These are phyloP conservation scores for Silene coronaria DNA, from an alignment of 179 eudicot genomes.

Conservation along the genomic window DNA sequence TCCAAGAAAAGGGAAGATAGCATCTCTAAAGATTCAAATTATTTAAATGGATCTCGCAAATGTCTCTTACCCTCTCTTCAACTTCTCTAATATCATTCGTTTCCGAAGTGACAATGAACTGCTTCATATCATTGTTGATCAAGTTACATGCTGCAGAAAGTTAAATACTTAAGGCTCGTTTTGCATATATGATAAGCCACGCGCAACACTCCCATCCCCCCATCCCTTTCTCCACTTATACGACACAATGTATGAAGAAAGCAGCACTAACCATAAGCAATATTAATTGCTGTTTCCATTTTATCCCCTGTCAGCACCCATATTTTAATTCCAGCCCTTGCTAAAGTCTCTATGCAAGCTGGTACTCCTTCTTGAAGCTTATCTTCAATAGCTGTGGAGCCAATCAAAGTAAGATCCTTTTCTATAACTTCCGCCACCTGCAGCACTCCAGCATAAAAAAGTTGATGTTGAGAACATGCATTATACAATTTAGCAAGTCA, in stretches of 20 bases:
- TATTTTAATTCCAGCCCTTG: conserved; percentile 91
- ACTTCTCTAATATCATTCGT: conserved; percentile 77
- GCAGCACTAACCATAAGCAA: conserved; percentile 71
- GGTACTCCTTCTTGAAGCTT: conserved; percentile 99
- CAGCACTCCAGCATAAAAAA: conserved; percentile 20
- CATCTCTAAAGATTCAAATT: neutral
- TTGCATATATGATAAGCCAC: neutral
- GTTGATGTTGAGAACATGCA: neutral
- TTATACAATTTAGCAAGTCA: neutral
- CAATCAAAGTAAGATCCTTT: conserved; percentile 78
- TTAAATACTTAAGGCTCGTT: conserved; percentile 6
- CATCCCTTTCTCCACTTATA: neutral
- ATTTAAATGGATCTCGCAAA: neutral
- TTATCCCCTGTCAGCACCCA: conserved; percentile 99
- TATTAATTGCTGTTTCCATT: conserved; percentile 97
- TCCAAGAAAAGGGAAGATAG: neutral
- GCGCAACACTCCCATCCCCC: neutral
- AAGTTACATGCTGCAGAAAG: conserved; percentile 76
- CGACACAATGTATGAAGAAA: neutral
- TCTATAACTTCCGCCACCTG: conserved; percentile 94
- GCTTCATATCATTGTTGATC: conserved; percentile 86
- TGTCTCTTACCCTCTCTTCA: conserved; percentile 65
- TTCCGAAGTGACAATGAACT: conserved; percentile 88
- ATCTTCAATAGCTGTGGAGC: conserved; percentile 94
- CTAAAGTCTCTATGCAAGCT: conserved; percentile 80